Evolutionary conservation across 2,329 filamentous ascomycete genomes (phyloP).

Genomic region (Penicillium vulpinum): DNA sequence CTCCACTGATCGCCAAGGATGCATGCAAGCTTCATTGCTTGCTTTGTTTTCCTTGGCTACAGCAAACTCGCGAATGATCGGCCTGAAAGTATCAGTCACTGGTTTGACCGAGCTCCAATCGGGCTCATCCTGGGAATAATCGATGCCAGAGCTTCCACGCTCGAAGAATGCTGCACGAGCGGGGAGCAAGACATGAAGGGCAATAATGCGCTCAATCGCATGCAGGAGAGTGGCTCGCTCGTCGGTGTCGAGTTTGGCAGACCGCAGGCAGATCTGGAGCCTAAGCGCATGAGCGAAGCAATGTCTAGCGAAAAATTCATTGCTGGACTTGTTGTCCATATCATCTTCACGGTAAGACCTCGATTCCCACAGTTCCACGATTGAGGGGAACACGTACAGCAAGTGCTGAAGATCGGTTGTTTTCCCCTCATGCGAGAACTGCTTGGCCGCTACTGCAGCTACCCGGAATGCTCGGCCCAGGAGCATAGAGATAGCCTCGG

Average conservation of each 20-base stretch:
- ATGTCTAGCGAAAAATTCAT: slow-evolving; percentile 36
- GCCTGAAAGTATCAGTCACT: slow-evolving; percentile 38
- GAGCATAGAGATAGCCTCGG: slow-evolving; percentile 35
- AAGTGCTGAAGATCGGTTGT: slow-evolving; percentile 38
- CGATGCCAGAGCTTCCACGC: slow-evolving; percentile 34
- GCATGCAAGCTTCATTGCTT: slow-evolving; percentile 12
- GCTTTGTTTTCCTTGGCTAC: slow-evolving; percentile 9
- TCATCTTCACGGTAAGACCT: slow-evolving; percentile 38
- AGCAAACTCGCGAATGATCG: slow-evolving; percentile 35
- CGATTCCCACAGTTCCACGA: slow-evolving; percentile 41
- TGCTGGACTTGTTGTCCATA: slow-evolving; percentile 35
- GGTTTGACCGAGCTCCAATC: slow-evolving; percentile 38
- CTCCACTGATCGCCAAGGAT: slow-evolving; percentile 33
- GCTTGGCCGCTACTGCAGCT: slow-evolving; percentile 32
- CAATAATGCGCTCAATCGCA: slow-evolving; percentile 40
- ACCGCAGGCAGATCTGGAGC: slow-evolving; percentile 32
- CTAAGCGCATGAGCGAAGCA: slow-evolving; percentile 39
- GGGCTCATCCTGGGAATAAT: slow-evolving; percentile 36
- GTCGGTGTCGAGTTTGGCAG: slow-evolving; percentile 31
- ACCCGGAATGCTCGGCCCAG: slow-evolving; percentile 39
- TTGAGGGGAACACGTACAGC: slow-evolving; percentile 35
- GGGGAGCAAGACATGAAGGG: slow-evolving; percentile 45
- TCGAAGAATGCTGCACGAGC: slow-evolving; percentile 41
- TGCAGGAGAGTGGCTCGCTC: slow-evolving; percentile 34
- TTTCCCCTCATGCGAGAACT: slow-evolving; percentile 31